Base-by-base conservation (phyloP, 345 rosid species). In the Linum lewisii region DNA sequence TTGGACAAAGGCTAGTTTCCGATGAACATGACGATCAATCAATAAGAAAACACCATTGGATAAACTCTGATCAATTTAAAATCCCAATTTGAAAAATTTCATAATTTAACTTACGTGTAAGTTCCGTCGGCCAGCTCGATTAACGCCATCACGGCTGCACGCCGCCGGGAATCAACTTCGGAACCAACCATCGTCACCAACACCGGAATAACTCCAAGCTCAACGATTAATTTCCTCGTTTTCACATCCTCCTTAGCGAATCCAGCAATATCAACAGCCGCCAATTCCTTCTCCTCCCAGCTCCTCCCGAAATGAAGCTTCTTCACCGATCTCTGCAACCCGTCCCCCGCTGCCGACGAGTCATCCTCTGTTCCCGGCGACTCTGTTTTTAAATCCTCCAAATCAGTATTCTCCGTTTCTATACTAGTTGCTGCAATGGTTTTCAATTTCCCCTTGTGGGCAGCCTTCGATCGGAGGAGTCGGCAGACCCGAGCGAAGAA, bases 201-300 rank as follows among this genome's bases (percentile, higher is more conserved):
- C 67, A 76, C 80, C 49, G 76, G 87, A 34, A 89, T 62, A 25
- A 93, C 99, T 15, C 99, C 95, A 0, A 93, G 95, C 77, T 87
- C 95, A 1, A 82, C 95, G 84, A 93, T 83, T 68, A 81, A 69
- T 68, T 78, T 86, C 67, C 79, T 77, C 15, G 66, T 70, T 64
- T 79, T 79, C 51, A 55, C 69, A 59, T 87, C 94, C 63, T 78
- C 77, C 66, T 77, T 67, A 13, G 94, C 88, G 37, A 93, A 68
- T 58, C 69, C 81, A 63, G 62, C 80, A 19, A 93, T 87, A 69
- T 85, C 90, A 49, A 51, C 29, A 25, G 86, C 92, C 2, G 94
- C 95, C 55, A 69, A 69, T 67, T 79, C 83, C 67, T 85, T 87
- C 74, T 87, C 97, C 54, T 85, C 86, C 72, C 71, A 75, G 51